Evolutionary conservation across 768 basidiomycete genomes (phyloP), one percentile per base, ranked within the genome.

Genomic region (Lactifluus echinatus): DNA sequence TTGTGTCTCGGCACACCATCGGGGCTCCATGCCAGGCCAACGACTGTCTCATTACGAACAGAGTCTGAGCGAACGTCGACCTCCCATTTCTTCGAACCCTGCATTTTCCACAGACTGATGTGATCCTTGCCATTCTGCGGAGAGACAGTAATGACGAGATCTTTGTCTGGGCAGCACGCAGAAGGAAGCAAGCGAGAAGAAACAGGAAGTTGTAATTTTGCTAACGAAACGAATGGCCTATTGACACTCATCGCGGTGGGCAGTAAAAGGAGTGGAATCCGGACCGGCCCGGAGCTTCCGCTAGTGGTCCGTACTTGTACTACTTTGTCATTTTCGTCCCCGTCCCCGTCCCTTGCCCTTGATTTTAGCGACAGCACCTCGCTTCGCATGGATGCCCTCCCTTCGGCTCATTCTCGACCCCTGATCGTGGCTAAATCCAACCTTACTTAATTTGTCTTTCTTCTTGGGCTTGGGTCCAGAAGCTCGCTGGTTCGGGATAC

Each of bases 161-260:
- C 89, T 68, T 91, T 92, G 73, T 91, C 89, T 8, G 89, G 88
- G 68, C 89, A 89, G 64, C 89, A 90, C 46, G 89, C 81, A 21
- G 82, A 78, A 10, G 73, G 56, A 24, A 87, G 70, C 29, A 90
- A 64, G 39, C 84, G 80, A 53, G 79, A 79, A 29, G 79, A 72
- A 7, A 79, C 72, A 6, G 84, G 79, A 12, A 89, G 70, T 42
- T 75, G 76, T 29, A 86, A 67, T 31, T 74, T 75, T 23, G 82
- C 80, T 53, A 89, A 73, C 29, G 80, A 73, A 26, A 77, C 71
- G 64, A 85, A 85, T 2, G 80, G 74, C 52, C 75, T 76, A 39
- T 66, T 58, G 39, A 42, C 10, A 50, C 74, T 71, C 76, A 79
- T 79, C 55, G 34, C 36, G 26, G 42, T 39, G 10, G 17, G 4